phyloP scores from a whole-genome alignment of 2,329 filamentous ascomycete genomes.

The Cryphonectria radicalis region DNA sequence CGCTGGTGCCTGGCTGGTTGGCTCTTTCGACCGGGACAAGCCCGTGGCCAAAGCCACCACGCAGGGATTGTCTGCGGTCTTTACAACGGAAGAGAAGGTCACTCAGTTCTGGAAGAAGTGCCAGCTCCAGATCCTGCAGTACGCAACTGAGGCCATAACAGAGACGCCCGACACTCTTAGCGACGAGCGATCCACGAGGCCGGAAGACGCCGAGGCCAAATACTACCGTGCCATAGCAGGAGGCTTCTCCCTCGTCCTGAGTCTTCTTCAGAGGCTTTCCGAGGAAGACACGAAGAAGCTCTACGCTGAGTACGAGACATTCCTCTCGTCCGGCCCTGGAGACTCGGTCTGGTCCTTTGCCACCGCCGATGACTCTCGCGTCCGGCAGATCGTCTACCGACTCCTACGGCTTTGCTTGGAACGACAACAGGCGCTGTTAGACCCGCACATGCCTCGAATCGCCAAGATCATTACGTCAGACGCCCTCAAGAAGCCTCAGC shows the following conservation, averaged over 20 bases:
- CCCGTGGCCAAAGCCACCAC: constrained; percentile 75
- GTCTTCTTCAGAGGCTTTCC: constrained; percentile 55
- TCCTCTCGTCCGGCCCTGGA: constrained; percentile 59
- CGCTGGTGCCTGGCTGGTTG: constrained; percentile 89
- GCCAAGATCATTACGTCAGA: constrained; percentile 70
- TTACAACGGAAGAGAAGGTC: constrained; percentile 80
- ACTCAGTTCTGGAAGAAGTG: constrained; percentile 79
- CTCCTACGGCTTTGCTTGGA: constrained; percentile 55
- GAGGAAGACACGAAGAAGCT: constrained; percentile 62
- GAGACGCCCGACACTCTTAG: constrained; percentile 84
- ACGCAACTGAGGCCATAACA: constrained; percentile 76
- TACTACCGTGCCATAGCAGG: constrained; percentile 74
- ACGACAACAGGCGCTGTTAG: constrained; percentile 50
- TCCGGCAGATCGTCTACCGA: constrained; percentile 57
- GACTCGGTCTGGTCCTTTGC: constrained; percentile 70
- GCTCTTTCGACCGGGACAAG: constrained; percentile 83
- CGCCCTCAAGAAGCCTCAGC: constrained; percentile 72
- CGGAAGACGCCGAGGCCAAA: constrained; percentile 85
- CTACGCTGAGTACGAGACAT: constrained; percentile 63
- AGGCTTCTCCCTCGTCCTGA: constrained; percentile 59
- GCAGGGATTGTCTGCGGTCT: constrained; percentile 75
- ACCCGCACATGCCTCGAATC: constrained; percentile 54
- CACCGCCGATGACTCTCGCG: constrained; percentile 61
- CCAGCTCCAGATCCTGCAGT: constrained; percentile 79
- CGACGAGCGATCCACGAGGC: constrained; percentile 82